Evolutionary conservation across 179 eudicot genomes (phyloP), one percentile per base, ranked within the genome.

Genomic region (Sideroxylon spinosum): DNA sequence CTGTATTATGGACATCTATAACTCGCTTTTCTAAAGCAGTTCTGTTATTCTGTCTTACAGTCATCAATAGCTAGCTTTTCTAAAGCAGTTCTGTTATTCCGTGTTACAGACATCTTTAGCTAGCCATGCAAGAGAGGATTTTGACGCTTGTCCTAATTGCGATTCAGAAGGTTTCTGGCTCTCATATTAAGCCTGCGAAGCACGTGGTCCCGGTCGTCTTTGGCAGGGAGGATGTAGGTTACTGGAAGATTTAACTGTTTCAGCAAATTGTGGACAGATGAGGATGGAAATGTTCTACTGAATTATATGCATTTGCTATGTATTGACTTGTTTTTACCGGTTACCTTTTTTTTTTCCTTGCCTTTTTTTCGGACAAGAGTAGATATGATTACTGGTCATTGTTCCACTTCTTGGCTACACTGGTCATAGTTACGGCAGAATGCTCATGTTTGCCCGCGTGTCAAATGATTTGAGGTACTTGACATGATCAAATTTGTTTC

Each of bases 81-180:
- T 52, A 52, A 52, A 11, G 49, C 52, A 29, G 50, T 67, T 67
- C 46, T 16, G 3, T 32, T 32, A 29, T 71, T 50, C 56, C 75
- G 59, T 74, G 20, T 57, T 84, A 86, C 87, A 88, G 91, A 83
- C 76, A 78, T 86, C 71, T 86, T 84, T 82, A 86, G 89, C 84
- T 88, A 86, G 86, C 76, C 20, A 2, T 26, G 73, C 0, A 10
- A 52, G 52, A 71, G 63, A 28, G 52, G 46, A 59, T 63, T 6
- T 25, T 11, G 68, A 60, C 10, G 48, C 14, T 73, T 3, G 6
- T 32, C 19, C 70, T 66, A 19, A 62, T 74, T 60, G 68, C 16
- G 48, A 55, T 56, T 56, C 48, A 13, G 37, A 59, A 32, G 12
- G 29, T 16, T n/a, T n/a, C 53, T 32, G 53, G 67, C 29, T 19